Base-by-base conservation (phyloP, 2,329 filamentous ascomycete species). In the Trichoderma guizhouense region DNA sequence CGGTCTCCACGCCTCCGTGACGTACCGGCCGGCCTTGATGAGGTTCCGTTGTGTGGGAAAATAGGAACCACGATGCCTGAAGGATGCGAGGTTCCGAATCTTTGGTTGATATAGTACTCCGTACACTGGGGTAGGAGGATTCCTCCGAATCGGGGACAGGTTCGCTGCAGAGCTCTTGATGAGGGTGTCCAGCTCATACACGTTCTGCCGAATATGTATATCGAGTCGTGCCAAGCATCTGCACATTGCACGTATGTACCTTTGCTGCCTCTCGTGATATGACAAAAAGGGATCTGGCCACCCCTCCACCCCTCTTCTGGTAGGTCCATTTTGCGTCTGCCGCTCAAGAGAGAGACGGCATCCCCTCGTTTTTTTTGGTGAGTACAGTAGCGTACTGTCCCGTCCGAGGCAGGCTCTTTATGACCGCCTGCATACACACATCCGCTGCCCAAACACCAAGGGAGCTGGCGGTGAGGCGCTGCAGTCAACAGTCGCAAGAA, bases 181-280 rank as follows among this genome's bases (percentile, higher is more conserved):
- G 57, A 62, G 67, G 55, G 67, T 70, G 57, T 55, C 63, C 67
- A 70, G 67, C 67, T 63, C 67, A 36, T 53, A 9, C 51, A 51
- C 7, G 28, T 32, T 61, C 60, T 61, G 55, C 66, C 66, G 18
- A 61, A 61, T 47, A 11, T 39, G 66, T 47, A 51, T 34, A 61
- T 69, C 64, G 34, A 47, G 55, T 51, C 26, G 66, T 61, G 21
- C 36, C 66, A 69, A 60, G 28, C 57, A 32, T 21, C 43, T 28
- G 51, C 63, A 57, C 14, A 26, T 66, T 66, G 43, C 47, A 55
- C 51, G 32, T 24, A 53, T 32, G 30, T 69, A 61, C 14, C 12
- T 61, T 32, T 24, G 66, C 36, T 34, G 66, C 55, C 26, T 60
- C 66, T 61, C 66, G 55, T 69, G 66, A 69, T 69, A 34, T 58